Conservation (phyloP, 2,329 filamentous ascomycete genomes). For the Herpomyces periplanetae region DNA sequence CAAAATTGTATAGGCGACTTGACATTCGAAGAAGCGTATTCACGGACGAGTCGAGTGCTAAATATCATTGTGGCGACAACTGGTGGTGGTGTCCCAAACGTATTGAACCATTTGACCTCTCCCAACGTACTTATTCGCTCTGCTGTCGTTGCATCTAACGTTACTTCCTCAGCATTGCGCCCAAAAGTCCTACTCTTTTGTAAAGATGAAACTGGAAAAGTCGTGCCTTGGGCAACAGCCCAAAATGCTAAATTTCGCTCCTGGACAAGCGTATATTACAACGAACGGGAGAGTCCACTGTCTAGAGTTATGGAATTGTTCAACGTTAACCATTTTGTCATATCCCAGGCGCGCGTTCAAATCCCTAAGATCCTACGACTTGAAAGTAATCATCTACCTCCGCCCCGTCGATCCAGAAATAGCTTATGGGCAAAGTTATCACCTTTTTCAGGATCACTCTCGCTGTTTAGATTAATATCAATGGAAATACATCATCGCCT, state of each 20-base stretch:
- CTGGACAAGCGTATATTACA: constrained; percentile 22
- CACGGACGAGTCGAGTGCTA: constrained; percentile 41
- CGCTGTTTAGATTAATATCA: constrained; percentile 21
- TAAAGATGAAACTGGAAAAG: constrained; percentile 30
- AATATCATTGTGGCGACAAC: constrained; percentile 65
- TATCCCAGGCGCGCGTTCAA: constrained; percentile 67
- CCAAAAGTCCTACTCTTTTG: constrained; percentile 27
- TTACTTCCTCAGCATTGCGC: constrained; percentile 21
- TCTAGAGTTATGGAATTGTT: constrained; percentile 39
- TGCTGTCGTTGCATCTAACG: constrained; percentile 34
- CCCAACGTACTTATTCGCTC: constrained; percentile 66
- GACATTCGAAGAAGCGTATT: constrained; percentile 73
- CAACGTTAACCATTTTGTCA: constrained; percentile 79
- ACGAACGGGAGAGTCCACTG: constrained; percentile 23
- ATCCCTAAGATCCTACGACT: constrained; percentile 47
- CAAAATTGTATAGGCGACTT: constrained; percentile 49
- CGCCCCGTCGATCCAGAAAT: constrained; percentile 16
- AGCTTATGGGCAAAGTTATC: constrained; percentile 12
- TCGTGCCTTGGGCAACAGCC: constrained; percentile 28
- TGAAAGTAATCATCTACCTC: constrained; percentile 34
- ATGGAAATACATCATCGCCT: constrained; percentile 44
- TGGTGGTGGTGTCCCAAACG: constrained; percentile 32
- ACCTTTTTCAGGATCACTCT: constrained; percentile 7
- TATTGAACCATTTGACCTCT: constrained; percentile 69
- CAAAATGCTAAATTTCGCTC: constrained; percentile 21